These are phyloP conservation scores for Striga asiatica DNA, from an alignment of 257 asterid species.

Conservation along the genomic window DNA sequence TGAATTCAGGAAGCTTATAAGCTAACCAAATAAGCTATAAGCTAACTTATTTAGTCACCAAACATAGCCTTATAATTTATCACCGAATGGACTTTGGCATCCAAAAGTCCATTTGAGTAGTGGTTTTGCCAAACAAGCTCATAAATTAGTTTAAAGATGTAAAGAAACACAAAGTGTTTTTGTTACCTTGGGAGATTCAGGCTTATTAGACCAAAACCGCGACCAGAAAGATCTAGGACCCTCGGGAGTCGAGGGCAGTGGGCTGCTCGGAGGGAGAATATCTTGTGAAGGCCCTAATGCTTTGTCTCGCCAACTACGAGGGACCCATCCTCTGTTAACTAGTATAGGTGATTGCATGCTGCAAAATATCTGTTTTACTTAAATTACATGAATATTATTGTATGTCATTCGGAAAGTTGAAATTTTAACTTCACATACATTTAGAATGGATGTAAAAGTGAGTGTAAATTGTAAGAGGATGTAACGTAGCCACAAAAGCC, in stretches of 20 bases:
- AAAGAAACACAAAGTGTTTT: constrained; percentile 14
- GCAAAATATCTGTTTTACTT: constrained; percentile 13
- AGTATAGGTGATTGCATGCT: constrained; percentile 60
- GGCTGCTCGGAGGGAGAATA: constrained; percentile 20
- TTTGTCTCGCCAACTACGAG: constrained; percentile 88
- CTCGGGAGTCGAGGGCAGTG: constrained; percentile 32
- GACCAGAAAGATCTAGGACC: constrained; percentile 38
- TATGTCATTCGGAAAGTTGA: too few species aligned
- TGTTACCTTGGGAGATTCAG: constrained; percentile 32
- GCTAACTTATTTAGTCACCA: too few species aligned
- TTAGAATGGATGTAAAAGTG: too few species aligned
- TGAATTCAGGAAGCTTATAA: too few species aligned
- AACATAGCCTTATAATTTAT: too few species aligned
- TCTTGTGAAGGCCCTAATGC: constrained; percentile 28
- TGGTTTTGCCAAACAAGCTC: neutral
- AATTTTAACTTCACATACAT: too few species aligned
- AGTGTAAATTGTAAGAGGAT: too few species aligned
- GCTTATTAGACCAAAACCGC: constrained; percentile 51
- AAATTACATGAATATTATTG: neutral
- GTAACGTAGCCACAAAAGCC: too few species aligned
- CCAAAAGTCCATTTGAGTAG: too few species aligned
- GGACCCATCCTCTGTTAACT: constrained; percentile 99
- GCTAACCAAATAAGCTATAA: too few species aligned
- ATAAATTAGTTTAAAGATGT: too few species aligned
- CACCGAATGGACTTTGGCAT: too few species aligned